Percentiles rank a stretch among this genome's conserved stretches.
phyloP scores from a whole-genome alignment of 805 yeast species.

The Cyberlindnera veronae region DNA sequence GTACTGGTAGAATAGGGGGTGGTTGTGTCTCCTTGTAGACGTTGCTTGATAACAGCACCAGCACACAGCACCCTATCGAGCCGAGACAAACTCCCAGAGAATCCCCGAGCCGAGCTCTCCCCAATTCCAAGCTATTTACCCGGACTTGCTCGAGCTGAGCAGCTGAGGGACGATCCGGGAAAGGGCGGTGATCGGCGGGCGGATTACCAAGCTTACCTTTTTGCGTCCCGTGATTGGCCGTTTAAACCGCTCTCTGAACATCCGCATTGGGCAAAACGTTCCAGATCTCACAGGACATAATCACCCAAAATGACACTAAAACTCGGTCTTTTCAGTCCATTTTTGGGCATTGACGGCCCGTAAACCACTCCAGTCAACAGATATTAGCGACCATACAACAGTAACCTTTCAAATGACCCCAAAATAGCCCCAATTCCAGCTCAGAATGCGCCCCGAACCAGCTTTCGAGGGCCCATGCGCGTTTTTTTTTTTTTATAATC shows the following conservation, averaged over 20 bases:
- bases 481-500: slow-evolving; percentile 8
- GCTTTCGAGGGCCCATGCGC: not conserved
- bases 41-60: not conserved
- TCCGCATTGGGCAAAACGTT: slow-evolving; percentile 5
- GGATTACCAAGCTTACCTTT: slow-evolving; percentile 9
- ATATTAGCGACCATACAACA: not conserved
- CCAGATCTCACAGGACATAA: too few relatives aligned
- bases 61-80: not conserved
- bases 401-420: not conserved
- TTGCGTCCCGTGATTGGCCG: slow-evolving; percentile 12
- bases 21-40: not conserved
- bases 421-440: not conserved
- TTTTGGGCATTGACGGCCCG: too few relatives aligned
- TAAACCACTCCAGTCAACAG: too few relatives aligned
- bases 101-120: not conserved
- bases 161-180: too few relatives aligned
- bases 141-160: too few relatives aligned
- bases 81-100: not conserved
- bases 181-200: not conserved
- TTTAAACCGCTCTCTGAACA: not conserved
- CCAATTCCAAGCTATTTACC: not conserved
- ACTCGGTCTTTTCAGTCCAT: too few relatives aligned
- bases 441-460: too few relatives aligned
- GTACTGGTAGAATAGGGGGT: not conserved
- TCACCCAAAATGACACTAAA: too few relatives aligned